Evolutionary conservation across 2,329 filamentous ascomycete species (phyloP), one percentile per base, ranked within the genome.

Genomic region (Thelonectria rubi): DNA sequence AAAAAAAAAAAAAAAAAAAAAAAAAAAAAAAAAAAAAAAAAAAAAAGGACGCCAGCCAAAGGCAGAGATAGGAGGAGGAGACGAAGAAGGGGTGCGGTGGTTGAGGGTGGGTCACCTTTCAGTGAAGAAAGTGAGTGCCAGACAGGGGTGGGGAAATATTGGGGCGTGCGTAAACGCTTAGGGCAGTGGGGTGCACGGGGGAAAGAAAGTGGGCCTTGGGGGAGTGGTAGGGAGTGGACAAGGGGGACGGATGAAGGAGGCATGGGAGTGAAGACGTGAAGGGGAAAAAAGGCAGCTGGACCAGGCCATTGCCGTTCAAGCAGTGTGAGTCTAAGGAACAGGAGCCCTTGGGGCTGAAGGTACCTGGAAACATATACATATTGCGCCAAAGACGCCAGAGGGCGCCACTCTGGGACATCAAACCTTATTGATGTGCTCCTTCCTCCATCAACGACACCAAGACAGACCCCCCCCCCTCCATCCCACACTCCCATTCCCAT

Each of bases 381-480:
- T 64, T 60, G 60, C 66, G 62, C 67, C 69, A 68, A 61, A 71
- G 61, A 63, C 63, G 65, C 65, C 65, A 63, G 45, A 60, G 50
- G 46, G 58, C 62, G 68, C 68, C 66, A 66, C 62, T 45, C 32
- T 60, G 67, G 66, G 55, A 63, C 34, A 63, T 57, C 60, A 70
- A 71, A 71, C 69, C 68, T 72, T 71, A 71, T 71, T 69, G 66
- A 67, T 8, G 60, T 64, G 42, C 43, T 56, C 58, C 54, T 62
- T 64, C 53, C 60, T 65, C 60, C 61, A 60, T 46, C 42, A 10
- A 56, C 51, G 40, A 42, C 42, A 46, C 18, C 60, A 68, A 57
- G 55, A 4, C 24, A 4, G 4, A 4, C 24, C 24, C 62, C 21
- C 43, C 43, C 21, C 43, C 5, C 11, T 12, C 14, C 32, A 34